A percentile compares a stretch with the other conserved stretches of the same genome.
Evolutionary conservation across 139 green algal genomes (phyloP).

Genomic region (Micromonas commoda): DNA sequence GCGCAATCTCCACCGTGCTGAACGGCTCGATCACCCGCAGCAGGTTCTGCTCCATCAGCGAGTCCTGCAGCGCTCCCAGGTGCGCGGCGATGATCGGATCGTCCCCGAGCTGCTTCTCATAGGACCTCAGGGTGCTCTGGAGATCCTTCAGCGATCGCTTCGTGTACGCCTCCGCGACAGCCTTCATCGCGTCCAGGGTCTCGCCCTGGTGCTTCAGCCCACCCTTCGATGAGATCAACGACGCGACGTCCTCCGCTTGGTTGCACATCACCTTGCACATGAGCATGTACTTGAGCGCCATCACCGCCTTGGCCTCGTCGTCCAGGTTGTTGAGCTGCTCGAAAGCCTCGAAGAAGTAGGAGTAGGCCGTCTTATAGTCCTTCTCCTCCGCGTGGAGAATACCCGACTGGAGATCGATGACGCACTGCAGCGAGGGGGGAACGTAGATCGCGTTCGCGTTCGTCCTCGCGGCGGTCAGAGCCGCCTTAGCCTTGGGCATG

Average conservation of each 20-base stretch:
- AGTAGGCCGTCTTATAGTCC: slow-evolving; percentile 97
- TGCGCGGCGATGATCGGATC: slow-evolving; percentile 85
- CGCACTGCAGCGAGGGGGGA: slow-evolving; percentile 72
- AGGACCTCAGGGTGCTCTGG: slow-evolving; percentile 57
- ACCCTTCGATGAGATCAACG: slow-evolving; percentile 85
- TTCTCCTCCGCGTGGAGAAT: slow-evolving; percentile 94
- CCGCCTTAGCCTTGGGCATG: slow-evolving; percentile 82
- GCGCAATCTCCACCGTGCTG: slow-evolving; percentile 80
- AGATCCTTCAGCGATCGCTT: slow-evolving; percentile 76
- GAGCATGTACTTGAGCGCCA: slow-evolving; percentile 96
- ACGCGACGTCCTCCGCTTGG: slow-evolving; percentile 61
- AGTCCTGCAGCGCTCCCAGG: slow-evolving; percentile 68
- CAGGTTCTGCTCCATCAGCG: slow-evolving; percentile 52
- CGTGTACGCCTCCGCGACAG: slow-evolving; percentile 79
- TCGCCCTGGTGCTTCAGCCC: slow-evolving; percentile 82
- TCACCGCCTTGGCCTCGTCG: slow-evolving; percentile 62
- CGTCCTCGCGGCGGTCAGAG: slow-evolving; percentile 85
- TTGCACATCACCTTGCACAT: slow-evolving; percentile 78
- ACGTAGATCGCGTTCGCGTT: slow-evolving; percentile 97
- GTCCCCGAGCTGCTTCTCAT: slow-evolving; percentile 68
- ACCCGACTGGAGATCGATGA: slow-evolving; percentile 71
- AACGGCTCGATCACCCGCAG: slow-evolving; percentile 89
- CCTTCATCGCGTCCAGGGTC: slow-evolving; percentile 84
- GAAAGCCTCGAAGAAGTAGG: slow-evolving; percentile 98
- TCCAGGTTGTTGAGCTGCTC: slow-evolving; percentile 77